Evolutionary conservation across 2,329 filamentous ascomycete species (phyloP).

Genomic region (Sporothrix mexicana): DNA sequence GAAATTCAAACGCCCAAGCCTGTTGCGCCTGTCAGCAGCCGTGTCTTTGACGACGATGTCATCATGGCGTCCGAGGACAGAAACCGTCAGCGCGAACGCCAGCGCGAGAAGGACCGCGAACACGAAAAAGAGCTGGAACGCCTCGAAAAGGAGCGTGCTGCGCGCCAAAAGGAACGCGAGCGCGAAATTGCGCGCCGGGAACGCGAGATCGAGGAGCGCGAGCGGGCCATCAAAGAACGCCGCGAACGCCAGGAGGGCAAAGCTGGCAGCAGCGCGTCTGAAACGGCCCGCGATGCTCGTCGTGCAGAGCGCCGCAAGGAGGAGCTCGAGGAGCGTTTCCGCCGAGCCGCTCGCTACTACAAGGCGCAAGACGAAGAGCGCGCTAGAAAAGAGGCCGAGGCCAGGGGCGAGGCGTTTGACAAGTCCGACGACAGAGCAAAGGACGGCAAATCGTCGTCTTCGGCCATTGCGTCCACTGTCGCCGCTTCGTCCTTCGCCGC

Average conservation of each 20-base stretch:
- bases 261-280: not conserved
- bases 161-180: constrained; percentile 41
- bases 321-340: not conserved
- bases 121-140: constrained; percentile 39
- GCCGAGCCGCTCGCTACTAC: constrained; percentile 23
- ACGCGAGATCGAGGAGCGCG: constrained; percentile 36
- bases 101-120: constrained; percentile 38
- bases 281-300: too few relatives aligned
- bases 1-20: constrained; percentile 87
- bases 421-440: not conserved
- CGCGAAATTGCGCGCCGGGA: constrained; percentile 39
- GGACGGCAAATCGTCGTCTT: not conserved
- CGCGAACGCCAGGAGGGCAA: constrained; percentile 27
- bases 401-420: not conserved
- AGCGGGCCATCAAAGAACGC: constrained; percentile 33
- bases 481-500: not conserved
- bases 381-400: not conserved
- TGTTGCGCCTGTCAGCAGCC: constrained; percentile 71
- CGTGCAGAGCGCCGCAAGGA: constrained; percentile 28
- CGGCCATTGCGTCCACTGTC: not conserved
- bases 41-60: constrained; percentile 63
- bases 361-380: constrained; percentile 19
- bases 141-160: not conserved
- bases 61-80: constrained; percentile 40
- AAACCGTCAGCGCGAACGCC: constrained; percentile 37